Conservation (phyloP, 148 eudicot genomes). For the Chenopodium berlandieri region DNA sequence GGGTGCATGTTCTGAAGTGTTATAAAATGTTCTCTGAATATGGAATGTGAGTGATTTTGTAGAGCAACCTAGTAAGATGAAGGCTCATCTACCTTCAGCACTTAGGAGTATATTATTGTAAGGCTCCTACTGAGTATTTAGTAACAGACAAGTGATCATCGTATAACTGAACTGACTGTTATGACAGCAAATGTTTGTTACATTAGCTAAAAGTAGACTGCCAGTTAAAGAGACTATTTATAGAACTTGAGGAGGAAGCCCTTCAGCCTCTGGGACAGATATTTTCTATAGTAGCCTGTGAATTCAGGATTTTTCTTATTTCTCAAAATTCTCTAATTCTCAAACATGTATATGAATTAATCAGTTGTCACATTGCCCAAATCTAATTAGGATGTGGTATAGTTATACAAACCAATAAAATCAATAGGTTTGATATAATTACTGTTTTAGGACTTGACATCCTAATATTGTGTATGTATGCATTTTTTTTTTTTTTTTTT, state of each 20-base stretch:
- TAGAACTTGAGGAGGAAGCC: not conserved
- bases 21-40: not conserved
- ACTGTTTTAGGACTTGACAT: no score
- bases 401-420: not conserved
- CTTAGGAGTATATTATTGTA: not conserved
- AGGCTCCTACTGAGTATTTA: not conserved
- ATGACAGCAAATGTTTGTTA: not conserved
- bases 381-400: no score
- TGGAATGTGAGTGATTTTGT: not conserved
- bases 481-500: no score
- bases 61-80: not conserved
- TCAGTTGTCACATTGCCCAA: not conserved
- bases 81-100: not conserved
- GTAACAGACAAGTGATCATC: not conserved
- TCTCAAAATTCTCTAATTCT: not conserved
- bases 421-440: not conserved
- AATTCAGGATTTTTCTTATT: not conserved
- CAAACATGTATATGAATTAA: not conserved
- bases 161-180: not conserved
- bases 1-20: not conserved
- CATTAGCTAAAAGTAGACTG: not conserved
- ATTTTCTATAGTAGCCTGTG: not conserved
- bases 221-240: not conserved
- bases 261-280: not conserved
- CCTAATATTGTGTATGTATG: no score